Base-by-base conservation (phyloP, 176 grass and related monocot genomes). In the Coix lacrymajobi region DNA sequence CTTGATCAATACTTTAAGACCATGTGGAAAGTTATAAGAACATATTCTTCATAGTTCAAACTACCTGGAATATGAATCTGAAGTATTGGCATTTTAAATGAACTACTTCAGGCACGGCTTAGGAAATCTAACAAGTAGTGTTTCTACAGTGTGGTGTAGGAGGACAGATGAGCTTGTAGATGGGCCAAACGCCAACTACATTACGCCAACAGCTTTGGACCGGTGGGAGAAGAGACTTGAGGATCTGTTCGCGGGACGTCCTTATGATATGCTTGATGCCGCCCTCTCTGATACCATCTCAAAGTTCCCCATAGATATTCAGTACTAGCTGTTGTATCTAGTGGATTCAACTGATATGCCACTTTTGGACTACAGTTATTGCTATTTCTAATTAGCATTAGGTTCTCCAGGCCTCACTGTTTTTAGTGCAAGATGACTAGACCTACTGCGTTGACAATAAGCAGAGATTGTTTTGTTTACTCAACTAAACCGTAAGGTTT, bases 231-330 rank as follows among this genome's bases (percentile, higher is more conserved):
- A 63, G 61, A 91, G 93, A 73, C 88, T 98, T 67, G 96, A 98
- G 43, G 92, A 98, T 88, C 88, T 98, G 8, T 95, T 98, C 67
- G 28, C 63, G 0, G 92, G 96, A 9, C 81, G 78, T 64, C 93
- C 96, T 74, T 98, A 95, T 13, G 96, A 98, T 83, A 98, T 98
- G 96, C 88, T 98, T 15, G 96, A 98, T 77, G 96, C 96, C 0
- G 92, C 92, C 58, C 92, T 98, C 56, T 98, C 96, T 33, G 92
- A 98, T 32, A 92, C 91, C 12, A 90, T 93, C 68, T 64, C 79
- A 30, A 93, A 62, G 68, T 98, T 91, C 86, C 92, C 96, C 15
- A 88, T 98, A 43, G 96, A 98, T 57, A 98, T 98, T 62, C 92
- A 98, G 96, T 90, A 89, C 10, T 19, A 1, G 25, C 66, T 44